Base-by-base conservation (phyloP, 257 asterid genomes). In the Buddleja alternifolia region DNA sequence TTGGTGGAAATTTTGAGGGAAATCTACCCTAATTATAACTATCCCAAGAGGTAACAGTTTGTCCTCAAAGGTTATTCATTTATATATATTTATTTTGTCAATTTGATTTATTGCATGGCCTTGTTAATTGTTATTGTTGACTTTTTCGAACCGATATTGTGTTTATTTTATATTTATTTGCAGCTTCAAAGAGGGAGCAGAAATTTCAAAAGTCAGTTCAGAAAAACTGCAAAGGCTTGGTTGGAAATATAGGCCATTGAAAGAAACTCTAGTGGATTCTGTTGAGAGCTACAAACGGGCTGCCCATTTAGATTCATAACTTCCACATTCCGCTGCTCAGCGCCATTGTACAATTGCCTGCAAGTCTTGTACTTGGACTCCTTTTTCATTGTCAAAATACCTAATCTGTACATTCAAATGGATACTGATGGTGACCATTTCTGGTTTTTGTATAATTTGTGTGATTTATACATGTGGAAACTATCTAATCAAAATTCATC, bases 201-300 rank as follows among this genome's bases (percentile, higher is more conserved):
- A 69, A 1, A 42, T 2, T 23, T 21, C 10, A 7, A 50, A 54
- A 16, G 4, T 63, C 36, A 84, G 83, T 70, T 82, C 90, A 12
- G 85, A 81, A 50, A 88, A 84, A 60, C 70, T 92, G 84, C 82
- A 82, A 61, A 82, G 71, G 67, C 77, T 89, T 67, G 96, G 97
- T 1, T 89, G 90, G 96, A 81, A 55, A 29, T 82, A 52, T 61
- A 82, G 88, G 83, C 66, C 90, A 52, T 50, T 92, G 73, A 81
- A 80, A 66, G 87, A 87, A 69, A 87, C 90, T 47, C 74, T 89
- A 0, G 77, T 75, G 24, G 96, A 86, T 63, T 68, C 95, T 5
- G 83, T 91, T 45, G 91, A 91, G 69, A 81, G 75, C 73, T 91
- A 82, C 88, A 85, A 81, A 68, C 78, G 70, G 41, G 52, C 55